Evolutionary conservation across 805 yeast genomes (phyloP), one percentile per base, ranked within the genome.

Genomic region (Candida lessepsii): DNA sequence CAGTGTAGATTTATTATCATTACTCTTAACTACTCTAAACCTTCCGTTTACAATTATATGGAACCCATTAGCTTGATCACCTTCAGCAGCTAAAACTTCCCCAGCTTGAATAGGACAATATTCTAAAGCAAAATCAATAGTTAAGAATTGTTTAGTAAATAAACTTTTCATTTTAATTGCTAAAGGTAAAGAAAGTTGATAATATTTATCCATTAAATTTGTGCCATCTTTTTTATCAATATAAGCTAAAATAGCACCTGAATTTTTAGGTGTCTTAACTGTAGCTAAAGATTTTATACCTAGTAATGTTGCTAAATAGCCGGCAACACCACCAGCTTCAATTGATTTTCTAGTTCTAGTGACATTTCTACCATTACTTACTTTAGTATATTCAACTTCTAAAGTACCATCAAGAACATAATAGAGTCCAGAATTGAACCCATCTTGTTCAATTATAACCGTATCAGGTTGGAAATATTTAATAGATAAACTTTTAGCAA

Each of bases 71-170:
- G 98, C 96, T 14, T 76, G 75, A 38, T 87, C 93, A 1, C 88
- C 95, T 57, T 91, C 93, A 2, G 79, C 73, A 52, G 85, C 88
- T 15, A 93, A 60, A 0, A 82, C 73, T 36, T 83, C 82, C 0
- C 97, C 96, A 1, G 97, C 91, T n/a, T 80, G 80, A 9, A 86
- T 70, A 44, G 88, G 96, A 29, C 90, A 80, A 98, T 98, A 91
- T 59, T 93, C 99, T 37, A 93, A 65, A 0, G 97, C 96, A 60
- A 86, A 87, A 55, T 91, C 98, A 29, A 93, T 76, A 41, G 83
- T 78, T 27, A 85, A 61, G 27, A 91, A 68, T 40, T 84, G 77
- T 20, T 75, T 67, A 20, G 90, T 82, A 28, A 93, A 60, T 2
- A 85, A 70, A n/a, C 70, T 70, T 32, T 84, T 80, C 47, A 91